Conservation (phyloP, 345 rosid genomes). For the Pistacia integerrima region DNA sequence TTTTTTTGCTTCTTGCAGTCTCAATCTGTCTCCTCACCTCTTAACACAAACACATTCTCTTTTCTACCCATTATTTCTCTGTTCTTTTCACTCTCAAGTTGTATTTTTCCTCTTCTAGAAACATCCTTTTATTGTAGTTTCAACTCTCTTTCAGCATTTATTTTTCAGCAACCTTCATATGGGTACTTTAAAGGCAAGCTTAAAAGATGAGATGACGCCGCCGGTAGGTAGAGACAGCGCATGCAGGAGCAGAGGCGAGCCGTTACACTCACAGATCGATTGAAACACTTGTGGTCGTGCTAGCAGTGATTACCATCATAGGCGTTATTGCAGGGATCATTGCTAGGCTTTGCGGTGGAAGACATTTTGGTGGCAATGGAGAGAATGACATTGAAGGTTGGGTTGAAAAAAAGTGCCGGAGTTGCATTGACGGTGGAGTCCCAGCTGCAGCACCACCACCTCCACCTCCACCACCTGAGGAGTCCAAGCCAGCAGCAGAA, state of each 20-base stretch:
- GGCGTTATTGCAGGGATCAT: slow-evolving; percentile 73
- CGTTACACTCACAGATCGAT: slow-evolving; percentile 52
- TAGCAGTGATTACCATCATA: slow-evolving; percentile 77
- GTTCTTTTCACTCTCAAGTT: neutral
- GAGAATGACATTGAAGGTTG: slow-evolving; percentile 89
- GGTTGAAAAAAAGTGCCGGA: slow-evolving; percentile 80
- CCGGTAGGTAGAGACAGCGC: slow-evolving; percentile 33
- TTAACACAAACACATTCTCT: neutral
- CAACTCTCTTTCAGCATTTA: neutral
- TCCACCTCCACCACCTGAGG: slow-evolving; percentile 32
- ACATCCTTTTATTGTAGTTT: no score
- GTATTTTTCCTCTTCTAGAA: neutral
- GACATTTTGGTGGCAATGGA: slow-evolving; percentile 62
- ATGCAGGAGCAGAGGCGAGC: slow-evolving; percentile 28
- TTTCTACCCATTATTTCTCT: neutral
- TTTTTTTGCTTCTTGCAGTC: neutral
- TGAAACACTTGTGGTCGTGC: slow-evolving; percentile 76
- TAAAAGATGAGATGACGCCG: slow-evolving; percentile 37
- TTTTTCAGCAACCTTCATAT: neutral
- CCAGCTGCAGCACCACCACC: slow-evolving; percentile 38
- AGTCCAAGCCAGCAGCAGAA: slow-evolving; percentile 37
- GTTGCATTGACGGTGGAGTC: slow-evolving; percentile 83
- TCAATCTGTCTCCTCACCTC: neutral
- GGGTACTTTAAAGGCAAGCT: slow-evolving; percentile 27
- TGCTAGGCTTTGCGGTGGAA: slow-evolving; percentile 75